Evolutionary conservation across 495 filamentous ascomycete genomes (phyloP), one percentile per base, ranked within the genome.

Genomic region (Articulospora tetracladia): DNA sequence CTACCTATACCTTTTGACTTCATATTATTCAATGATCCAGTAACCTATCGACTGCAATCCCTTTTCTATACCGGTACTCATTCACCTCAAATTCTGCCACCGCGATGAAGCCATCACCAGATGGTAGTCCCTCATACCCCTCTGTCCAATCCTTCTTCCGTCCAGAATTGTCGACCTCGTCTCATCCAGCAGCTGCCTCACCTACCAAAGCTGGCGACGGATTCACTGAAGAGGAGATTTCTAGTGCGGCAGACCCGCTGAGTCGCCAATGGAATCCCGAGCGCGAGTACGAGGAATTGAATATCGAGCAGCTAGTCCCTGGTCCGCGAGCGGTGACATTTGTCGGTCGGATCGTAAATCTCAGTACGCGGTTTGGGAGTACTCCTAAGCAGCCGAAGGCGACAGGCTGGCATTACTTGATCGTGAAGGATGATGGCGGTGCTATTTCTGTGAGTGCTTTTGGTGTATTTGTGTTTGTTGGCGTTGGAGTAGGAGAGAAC

Each of bases 261-360:
- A 72, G 69, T 13, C 69, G 69, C 11, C 61, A 71, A n/a, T 88
- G 83, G 82, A 75, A 76, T 7, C 84, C 86, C 0, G 68, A 73
- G n/a, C 72, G 74, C 34, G 68, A 75, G 3, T 88, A 88, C 56
- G 72, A 80, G 24, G 70, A 76, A 34, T 63, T 69, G 25, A 65
- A 71, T 4, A 87, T 89, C 27, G 67, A 70, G 7, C 63, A 77
- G 15, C 73, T 89, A 10, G 59, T 76, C 41, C 68, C 80, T 12
- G 84, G 86, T 1, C 79, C 79, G 0, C 62, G 65, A 26, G 74
- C 73, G 32, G 77, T 86, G 17, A 71, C 74, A 7, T 78, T 88
- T 55, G 76, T 70, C 30, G 86, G 82, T n/a, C 74, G 85, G 55
- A 63, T 89, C 12, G 83, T 81, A 17, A 87, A 87, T 57, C 72